Evolutionary conservation across 2,329 filamentous ascomycete genomes (phyloP).

Genomic region (Ramularia collo-cygni): DNA sequence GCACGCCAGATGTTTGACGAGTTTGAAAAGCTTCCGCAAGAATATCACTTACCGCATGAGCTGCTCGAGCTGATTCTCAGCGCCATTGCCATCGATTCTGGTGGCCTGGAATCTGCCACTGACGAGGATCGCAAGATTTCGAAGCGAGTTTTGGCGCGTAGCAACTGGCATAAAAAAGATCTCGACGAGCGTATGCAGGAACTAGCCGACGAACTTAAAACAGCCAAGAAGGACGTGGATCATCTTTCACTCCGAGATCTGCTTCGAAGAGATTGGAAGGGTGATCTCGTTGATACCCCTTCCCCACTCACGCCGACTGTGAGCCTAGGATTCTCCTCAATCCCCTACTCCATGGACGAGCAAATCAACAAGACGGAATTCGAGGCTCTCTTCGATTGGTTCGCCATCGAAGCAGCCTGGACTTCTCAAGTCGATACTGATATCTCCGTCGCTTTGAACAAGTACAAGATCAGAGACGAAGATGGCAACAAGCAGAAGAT

Average conservation of each 20-base stretch:
- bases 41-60: conserved; percentile 45
- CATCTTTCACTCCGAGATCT: conserved; percentile 39
- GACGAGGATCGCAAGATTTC: conserved; percentile 35
- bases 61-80: conserved; percentile 43
- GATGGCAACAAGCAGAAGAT: conserved; percentile 39
- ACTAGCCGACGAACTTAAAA: conserved; percentile 34
- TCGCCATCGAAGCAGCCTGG: conserved; percentile 44
- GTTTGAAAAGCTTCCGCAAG: conserved; percentile 36
- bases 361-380: conserved; percentile 43
- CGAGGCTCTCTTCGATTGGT: conserved; percentile 43
- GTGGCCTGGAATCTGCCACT: conserved; percentile 35
- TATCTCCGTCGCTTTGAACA: conserved; percentile 41
- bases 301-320: conserved; percentile 42
- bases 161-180: conserved; percentile 36
- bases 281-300: conserved; percentile 41
- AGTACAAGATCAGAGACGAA: conserved; percentile 38
- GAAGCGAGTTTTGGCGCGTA: conserved; percentile 35
- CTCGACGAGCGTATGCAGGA: conserved; percentile 39
- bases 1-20: conserved; percentile 43
- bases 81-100: conserved; percentile 43
- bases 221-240: conserved; percentile 40
- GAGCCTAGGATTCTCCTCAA: conserved; percentile 41
- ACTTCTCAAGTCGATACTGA: conserved; percentile 41
- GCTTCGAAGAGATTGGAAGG: conserved; percentile 44
- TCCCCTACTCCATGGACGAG: conserved; percentile 41